Base-by-base conservation (phyloP, 1,284 basidiomycete genomes). In the Ceratobasidium sp. region DNA sequence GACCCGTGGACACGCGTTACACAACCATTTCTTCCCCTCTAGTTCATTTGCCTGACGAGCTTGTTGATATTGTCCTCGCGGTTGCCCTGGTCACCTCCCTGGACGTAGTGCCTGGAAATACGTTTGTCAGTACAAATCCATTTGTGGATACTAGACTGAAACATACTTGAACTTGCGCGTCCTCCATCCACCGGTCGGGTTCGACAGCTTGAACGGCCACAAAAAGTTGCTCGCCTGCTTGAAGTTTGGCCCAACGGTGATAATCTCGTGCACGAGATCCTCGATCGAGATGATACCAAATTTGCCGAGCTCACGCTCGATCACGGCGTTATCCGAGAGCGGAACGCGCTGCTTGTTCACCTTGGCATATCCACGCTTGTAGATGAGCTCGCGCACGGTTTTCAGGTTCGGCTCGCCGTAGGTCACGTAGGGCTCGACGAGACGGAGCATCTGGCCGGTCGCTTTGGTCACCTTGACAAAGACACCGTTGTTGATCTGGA, bases 341-440 rank as follows among this genome's bases (percentile, higher is more conserved):
- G 97, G 97, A 82, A 99, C 94, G 84, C 97, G 94, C 87, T 99
- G 97, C 86, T 95, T 97, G 90, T 97, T 87, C 85, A 99, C 91
- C 89, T 99, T 99, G 86, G 97, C 98, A 85, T 98, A 99, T 78
- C 98, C 98, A 81, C 98, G 95, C 91, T 99, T 99, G 93, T 99
- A 99, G 87, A 99, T 92, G 80, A 99, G 88, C 86, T 99, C 97
- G 81, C 97, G 95, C 84, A 99, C 92, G 61, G 96, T 92, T 87
- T 98, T 98, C 82, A 99, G 88, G 89, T 98, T 98, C 78, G 96
- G 94, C 85, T 97, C 95, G 85, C 95, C 96, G 84, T 97, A 98
- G 80, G 98, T 94, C 83, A 99, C 89, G 86, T 98, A 99, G 75
- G 98, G 97, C 86, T 97, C 95, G 81, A 99, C 92, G 76, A 99